Percentiles rank a stretch among this genome's conserved stretches.
Conservation (phyloP, 352 stramenopile genomes). For the Pythium aristosporum region DNA sequence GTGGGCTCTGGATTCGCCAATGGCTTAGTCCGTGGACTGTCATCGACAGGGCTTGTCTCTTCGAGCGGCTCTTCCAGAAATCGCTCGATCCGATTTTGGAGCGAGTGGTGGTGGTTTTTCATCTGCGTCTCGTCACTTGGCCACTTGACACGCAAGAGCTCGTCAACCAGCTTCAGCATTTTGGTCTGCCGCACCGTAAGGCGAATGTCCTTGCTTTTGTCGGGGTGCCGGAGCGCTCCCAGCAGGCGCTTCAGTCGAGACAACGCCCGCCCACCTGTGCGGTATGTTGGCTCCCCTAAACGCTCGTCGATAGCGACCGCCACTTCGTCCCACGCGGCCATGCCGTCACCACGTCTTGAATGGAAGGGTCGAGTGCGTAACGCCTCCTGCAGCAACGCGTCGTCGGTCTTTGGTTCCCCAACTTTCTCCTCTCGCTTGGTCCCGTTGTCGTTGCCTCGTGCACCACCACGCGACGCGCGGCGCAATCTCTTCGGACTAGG, state of each 20-base stretch:
- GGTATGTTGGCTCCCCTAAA: neutral
- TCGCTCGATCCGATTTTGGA: neutral
- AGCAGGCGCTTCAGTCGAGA: slow-evolving; percentile 5
- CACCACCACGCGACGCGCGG: neutral
- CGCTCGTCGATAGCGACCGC: neutral
- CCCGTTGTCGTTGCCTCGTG: neutral
- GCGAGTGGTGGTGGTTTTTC: neutral
- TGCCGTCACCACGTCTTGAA: neutral
- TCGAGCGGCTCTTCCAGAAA: neutral
- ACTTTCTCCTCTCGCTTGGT: neutral
- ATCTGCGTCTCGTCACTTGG: neutral
- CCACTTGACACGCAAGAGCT: slow-evolving; percentile 5
- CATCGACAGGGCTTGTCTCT: neutral
- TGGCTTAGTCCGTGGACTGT: neutral
- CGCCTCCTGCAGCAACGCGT: slow-evolving; percentile 8
- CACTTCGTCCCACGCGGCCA: slow-evolving; percentile 9
- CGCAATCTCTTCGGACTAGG: neutral
- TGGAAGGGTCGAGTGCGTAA: slow-evolving; percentile 11
- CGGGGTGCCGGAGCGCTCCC: neutral
- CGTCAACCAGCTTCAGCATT: slow-evolving; percentile 13
- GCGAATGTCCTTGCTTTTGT: neutral
- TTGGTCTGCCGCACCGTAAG: neutral
- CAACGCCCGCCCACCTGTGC: neutral
- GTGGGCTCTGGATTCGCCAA: neutral
- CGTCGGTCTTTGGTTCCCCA: neutral